Base-by-base conservation (phyloP, 371 early-diverging fungal species). In the Rhizopus arrhizus region DNA sequence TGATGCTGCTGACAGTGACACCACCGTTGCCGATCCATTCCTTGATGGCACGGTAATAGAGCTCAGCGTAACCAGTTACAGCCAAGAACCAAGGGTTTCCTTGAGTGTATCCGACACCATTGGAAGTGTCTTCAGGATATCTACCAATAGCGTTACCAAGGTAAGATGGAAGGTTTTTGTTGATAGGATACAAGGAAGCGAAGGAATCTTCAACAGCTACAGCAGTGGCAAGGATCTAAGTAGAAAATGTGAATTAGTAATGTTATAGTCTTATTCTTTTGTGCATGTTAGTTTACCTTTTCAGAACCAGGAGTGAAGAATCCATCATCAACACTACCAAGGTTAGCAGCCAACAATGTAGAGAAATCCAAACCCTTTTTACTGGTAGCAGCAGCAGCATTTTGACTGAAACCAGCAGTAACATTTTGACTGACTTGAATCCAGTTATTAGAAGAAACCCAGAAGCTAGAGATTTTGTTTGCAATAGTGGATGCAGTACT, bases 41-140 rank as follows among this genome's bases (percentile, higher is more conserved):
- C 5, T 57, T 41, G 5, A 73, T 61, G n/a, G 76, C 78, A 15
- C 77, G 69, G 68, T 89, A 91, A 48, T 85, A 81, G 10, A 86
- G 58, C 59, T 93, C 91, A 9, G 92, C 85, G 34, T 81, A 45
- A 0, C 82, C 81, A 9, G 78, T 66, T 0, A 91, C 92, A 7
- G 78, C 59, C 11, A 93, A 70, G 38, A 88, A 81, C 93, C 90
- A 91, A 3, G 92, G 92, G 60, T 90, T 89, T 13, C 91, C 92
- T 5, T 50, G 32, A 2, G 78, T 74, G 2, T 68, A 58, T 6
- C 76, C 83, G 43, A 82, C 65, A 22, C 90, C 91, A 53, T 88
- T 73, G 56, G 91, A 91, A 13, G 74, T 71, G 65, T 92, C 92
- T 59, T 89, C 90, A 0, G 86, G 79, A 59, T 92, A 93, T 8